These are phyloP conservation scores for Schrenkiella parvula DNA, from an alignment of 345 rosid species.

Conservation along the genomic window DNA sequence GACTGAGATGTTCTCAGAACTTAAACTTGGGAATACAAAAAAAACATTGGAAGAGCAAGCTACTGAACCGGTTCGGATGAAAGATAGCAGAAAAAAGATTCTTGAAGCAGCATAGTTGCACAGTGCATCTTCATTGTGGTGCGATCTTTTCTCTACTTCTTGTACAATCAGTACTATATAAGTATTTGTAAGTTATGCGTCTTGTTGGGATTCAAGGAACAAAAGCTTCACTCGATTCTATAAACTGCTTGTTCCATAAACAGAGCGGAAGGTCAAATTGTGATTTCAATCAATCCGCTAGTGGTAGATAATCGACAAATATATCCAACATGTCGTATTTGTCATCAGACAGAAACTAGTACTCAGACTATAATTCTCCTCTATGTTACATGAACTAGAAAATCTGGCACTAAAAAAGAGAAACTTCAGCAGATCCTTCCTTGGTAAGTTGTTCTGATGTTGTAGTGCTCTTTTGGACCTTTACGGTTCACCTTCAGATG, in stretches of 20 bases:
- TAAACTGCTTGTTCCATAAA: slow-evolving; percentile 13
- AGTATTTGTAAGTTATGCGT: background rate
- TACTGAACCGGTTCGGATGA: slow-evolving; percentile 20
- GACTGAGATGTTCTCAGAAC: slow-evolving; percentile 49
- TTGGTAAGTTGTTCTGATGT: background rate
- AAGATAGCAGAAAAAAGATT: slow-evolving; percentile 29
- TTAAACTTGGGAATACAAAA: slow-evolving; percentile 46
- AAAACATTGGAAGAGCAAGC: slow-evolving; percentile 20
- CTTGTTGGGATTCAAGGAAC: slow-evolving; percentile 4
- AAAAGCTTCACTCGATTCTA: slow-evolving; percentile 13
- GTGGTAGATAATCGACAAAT: background rate
- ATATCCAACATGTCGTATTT: background rate
- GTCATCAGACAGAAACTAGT: slow-evolving; percentile 7
- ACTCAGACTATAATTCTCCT: background rate
- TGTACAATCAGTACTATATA: slow-evolving; percentile 1
- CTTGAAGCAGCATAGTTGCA: slow-evolving; percentile 49
- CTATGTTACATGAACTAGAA: slow-evolving; percentile 14
- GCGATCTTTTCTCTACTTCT: background rate
- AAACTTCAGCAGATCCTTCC: slow-evolving; percentile 9
- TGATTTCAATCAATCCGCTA: background rate
- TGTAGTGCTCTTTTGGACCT: slow-evolving; percentile 5
- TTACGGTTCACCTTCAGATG: background rate
- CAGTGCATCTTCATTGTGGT: slow-evolving; percentile 15
- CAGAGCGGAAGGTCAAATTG: background rate
- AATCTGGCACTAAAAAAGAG: background rate